Conservation (phyloP, 257 asterid genomes). For the Gardenia jasminoides region DNA sequence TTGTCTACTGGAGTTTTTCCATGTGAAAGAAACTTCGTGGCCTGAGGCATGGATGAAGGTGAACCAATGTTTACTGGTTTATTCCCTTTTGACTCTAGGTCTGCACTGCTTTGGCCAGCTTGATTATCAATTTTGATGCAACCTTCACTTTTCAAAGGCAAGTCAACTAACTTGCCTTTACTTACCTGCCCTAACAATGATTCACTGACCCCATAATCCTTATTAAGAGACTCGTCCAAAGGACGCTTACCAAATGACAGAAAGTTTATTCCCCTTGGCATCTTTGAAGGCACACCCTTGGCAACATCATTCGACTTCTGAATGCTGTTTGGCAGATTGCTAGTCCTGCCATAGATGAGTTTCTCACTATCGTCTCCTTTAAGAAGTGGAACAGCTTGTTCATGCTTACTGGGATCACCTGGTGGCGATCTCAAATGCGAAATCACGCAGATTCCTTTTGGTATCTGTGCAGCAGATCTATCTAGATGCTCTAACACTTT, state of each 20-base stretch:
- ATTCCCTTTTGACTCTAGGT: conserved; percentile 1
- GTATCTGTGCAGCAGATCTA: conserved; percentile 38
- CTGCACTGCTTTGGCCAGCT: conserved; percentile 25
- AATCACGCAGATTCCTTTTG: conserved; percentile 66
- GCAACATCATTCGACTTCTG: conserved; percentile 30
- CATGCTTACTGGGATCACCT: conserved; percentile 33
- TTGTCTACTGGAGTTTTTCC: conserved; percentile 25
- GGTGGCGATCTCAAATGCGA: conserved; percentile 27
- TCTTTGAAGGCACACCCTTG: conserved; percentile 33
- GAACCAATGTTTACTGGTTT: conserved; percentile 21
- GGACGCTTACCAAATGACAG: conserved; percentile 64
- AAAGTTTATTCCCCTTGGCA: conserved; percentile 77
- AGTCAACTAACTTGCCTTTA: conserved; percentile 21
- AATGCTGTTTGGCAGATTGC: conserved; percentile 19
- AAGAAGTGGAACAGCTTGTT: conserved; percentile 34
- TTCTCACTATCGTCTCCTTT: conserved; percentile 27
- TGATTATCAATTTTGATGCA: conserved; percentile 24
- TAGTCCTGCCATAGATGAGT: conserved; percentile 18
- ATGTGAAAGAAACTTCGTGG: conserved; percentile 30
- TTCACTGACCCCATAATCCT: conserved; percentile 29
- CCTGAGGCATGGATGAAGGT: conserved; percentile 28
- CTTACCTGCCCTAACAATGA: conserved; percentile 23
- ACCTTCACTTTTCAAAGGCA: conserved; percentile 20
- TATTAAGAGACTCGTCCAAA: conserved; percentile 35
- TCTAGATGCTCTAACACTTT: conserved; percentile 27